Conservation (phyloP, 352 stramenopile species). For the Phytopythium aichiense region DNA sequence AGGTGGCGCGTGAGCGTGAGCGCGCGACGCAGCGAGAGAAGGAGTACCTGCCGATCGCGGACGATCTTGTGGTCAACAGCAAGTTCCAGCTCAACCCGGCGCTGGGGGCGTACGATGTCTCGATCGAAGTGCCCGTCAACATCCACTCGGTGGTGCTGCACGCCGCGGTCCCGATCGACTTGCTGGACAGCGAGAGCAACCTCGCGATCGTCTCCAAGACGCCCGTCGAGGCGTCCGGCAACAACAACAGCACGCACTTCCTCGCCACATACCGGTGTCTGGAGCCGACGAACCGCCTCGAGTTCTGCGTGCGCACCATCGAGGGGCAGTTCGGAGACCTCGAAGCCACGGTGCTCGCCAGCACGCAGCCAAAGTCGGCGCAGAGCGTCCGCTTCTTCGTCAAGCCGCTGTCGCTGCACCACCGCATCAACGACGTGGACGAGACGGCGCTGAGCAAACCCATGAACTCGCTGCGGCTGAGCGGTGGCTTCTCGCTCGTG, state of each 20-base stretch:
- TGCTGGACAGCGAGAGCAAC: slow-evolving; percentile 76
- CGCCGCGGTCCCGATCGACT: slow-evolving; percentile 65
- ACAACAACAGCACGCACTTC: slow-evolving; percentile 48
- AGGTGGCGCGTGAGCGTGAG: slow-evolving; percentile 56
- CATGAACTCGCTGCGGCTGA: slow-evolving; percentile 68
- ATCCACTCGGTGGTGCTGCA: slow-evolving; percentile 79
- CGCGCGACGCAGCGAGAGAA: slow-evolving; percentile 43
- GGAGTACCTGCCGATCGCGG: slow-evolving; percentile 59
- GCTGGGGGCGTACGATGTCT: slow-evolving; percentile 71
- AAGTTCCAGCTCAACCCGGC: slow-evolving; percentile 73
- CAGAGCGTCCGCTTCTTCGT: slow-evolving; percentile 73
- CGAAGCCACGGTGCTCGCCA: slow-evolving; percentile 67
- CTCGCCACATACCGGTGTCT: slow-evolving; percentile 77
- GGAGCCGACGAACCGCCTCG: slow-evolving; percentile 72
- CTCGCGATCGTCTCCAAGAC: slow-evolving; percentile 75
- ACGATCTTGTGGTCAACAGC: slow-evolving; percentile 77
- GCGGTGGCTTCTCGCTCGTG: slow-evolving; percentile 69
- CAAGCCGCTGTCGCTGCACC: slow-evolving; percentile 80
- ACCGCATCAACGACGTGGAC: slow-evolving; percentile 60
- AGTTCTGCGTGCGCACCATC: slow-evolving; percentile 80
- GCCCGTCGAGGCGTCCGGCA: slow-evolving; percentile 36
- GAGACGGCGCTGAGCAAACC: slow-evolving; percentile 46
- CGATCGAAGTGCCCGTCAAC: slow-evolving; percentile 72
- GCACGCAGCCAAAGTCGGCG: slow-evolving; percentile 54
- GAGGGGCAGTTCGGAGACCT: slow-evolving; percentile 83